Evolutionary conservation across 805 yeast genomes (phyloP).

Genomic region (Yamadazyma nakazawae): DNA sequence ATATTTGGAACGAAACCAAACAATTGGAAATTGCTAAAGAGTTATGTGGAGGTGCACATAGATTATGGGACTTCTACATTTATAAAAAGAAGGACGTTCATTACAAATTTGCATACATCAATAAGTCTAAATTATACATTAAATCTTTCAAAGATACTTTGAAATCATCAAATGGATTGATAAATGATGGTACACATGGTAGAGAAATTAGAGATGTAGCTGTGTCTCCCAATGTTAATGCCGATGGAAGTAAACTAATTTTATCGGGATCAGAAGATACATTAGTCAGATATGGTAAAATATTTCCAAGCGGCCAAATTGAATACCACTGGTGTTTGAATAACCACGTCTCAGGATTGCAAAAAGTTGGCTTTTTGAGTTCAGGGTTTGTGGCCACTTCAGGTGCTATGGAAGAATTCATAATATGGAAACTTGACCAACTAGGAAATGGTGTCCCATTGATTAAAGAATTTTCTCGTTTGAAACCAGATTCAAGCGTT

Average conservation of each 20-base stretch:
- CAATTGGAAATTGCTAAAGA: slow-evolving; percentile 69
- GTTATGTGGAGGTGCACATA: slow-evolving; percentile 87
- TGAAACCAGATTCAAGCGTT: slow-evolving; percentile 52
- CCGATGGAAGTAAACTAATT: slow-evolving; percentile 39
- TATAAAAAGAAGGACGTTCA: neutral
- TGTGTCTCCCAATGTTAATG: slow-evolving; percentile 34
- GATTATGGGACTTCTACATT: slow-evolving; percentile 64
- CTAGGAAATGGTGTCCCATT: slow-evolving; percentile 36
- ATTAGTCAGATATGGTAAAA: slow-evolving; percentile 55
- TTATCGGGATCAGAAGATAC: slow-evolving; percentile 92
- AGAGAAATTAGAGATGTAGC: slow-evolving; percentile 81
- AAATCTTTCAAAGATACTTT: slow-evolving; percentile 24
- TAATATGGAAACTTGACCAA: slow-evolving; percentile 64
- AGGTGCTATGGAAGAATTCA: slow-evolving; percentile 86
- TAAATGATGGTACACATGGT: slow-evolving; percentile 77
- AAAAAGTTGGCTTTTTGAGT: slow-evolving; percentile 61
- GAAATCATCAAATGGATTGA: slow-evolving; percentile 19
- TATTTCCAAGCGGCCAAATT: slow-evolving; percentile 41
- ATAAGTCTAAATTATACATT: slow-evolving; percentile 45
- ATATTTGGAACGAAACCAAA: slow-evolving; percentile 76
- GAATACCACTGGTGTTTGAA: slow-evolving; percentile 58
- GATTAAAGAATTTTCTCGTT: slow-evolving; percentile 46
- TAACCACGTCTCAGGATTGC: slow-evolving; percentile 87
- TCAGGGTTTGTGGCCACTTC: slow-evolving; percentile 45
- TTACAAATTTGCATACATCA: slow-evolving; percentile 51